phyloP scores from a whole-genome alignment of 345 rosid genomes.

The rapeseed (Brassica napus) region DNA sequence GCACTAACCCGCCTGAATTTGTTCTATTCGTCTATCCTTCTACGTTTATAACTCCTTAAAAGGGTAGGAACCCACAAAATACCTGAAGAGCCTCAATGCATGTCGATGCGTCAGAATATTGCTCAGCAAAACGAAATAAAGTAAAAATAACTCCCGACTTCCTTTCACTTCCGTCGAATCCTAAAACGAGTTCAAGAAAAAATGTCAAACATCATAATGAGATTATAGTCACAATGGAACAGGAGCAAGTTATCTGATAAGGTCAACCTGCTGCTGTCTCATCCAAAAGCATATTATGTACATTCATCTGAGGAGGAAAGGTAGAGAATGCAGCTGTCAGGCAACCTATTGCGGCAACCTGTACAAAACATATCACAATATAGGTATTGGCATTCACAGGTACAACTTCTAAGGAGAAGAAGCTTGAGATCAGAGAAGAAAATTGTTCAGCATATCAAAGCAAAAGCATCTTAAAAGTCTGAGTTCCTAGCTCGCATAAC shows the following conservation, averaged over 20 bases:
- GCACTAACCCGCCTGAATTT: slow-evolving; percentile 10
- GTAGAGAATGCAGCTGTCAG: slow-evolving; percentile 76
- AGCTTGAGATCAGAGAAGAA: slow-evolving; percentile 5
- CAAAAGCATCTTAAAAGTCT: slow-evolving; percentile 9
- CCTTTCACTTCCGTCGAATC: slow-evolving; percentile 49
- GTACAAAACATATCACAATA: slow-evolving; percentile 11
- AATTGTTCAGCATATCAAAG: slow-evolving; percentile 20
- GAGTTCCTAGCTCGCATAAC: slow-evolving; percentile 11
- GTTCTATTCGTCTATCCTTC: slow-evolving; percentile 10
- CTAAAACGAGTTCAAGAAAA: slow-evolving; percentile 51
- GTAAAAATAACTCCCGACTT: slow-evolving; percentile 58
- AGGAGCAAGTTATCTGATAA: not conserved
- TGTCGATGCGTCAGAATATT: slow-evolving; percentile 49
- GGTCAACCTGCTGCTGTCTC: slow-evolving; percentile 64
- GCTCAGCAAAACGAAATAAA: slow-evolving; percentile 58
- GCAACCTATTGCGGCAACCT: slow-evolving; percentile 82
- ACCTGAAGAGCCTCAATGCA: slow-evolving; percentile 96
- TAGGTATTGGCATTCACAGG: slow-evolving; percentile 19
- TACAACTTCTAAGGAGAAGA: slow-evolving; percentile 8
- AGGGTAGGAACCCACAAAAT: slow-evolving; percentile 23
- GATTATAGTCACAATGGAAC: slow-evolving; percentile 10
- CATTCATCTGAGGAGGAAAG: slow-evolving; percentile 57
- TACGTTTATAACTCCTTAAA: slow-evolving; percentile 12
- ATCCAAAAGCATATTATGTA: slow-evolving; percentile 63
- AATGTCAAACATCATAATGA: slow-evolving; percentile 32